A percentile compares a stretch with the other conserved stretches of the same genome.
phyloP scores from a whole-genome alignment of 108 stramenopile genomes.

The Nannochloropsis gaditana region DNA sequence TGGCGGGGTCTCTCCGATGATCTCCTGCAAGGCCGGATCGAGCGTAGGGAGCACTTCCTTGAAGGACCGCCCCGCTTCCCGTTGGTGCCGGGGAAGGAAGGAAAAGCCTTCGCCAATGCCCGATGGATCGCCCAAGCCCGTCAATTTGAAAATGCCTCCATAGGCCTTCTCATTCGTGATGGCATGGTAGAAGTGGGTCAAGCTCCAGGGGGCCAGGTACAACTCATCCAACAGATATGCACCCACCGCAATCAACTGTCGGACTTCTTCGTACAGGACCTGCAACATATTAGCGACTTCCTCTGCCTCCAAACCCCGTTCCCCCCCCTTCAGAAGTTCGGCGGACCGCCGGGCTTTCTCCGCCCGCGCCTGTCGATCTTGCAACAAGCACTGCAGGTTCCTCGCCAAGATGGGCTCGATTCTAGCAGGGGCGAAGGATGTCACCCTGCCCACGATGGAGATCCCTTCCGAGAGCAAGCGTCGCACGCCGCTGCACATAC shows the following conservation, averaged over 20 bases:
- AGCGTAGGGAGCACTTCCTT: background rate
- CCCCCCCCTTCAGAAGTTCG: background rate
- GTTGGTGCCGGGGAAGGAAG: slow-evolving; percentile 21
- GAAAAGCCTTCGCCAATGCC: slow-evolving; percentile 46
- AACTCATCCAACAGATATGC: background rate
- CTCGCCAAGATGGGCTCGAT: slow-evolving; percentile 17
- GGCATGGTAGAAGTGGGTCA: background rate
- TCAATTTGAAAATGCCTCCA: slow-evolving; percentile 37
- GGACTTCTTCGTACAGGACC: background rate
- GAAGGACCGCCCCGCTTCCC: background rate
- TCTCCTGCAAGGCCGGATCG: background rate
- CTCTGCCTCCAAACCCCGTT: background rate
- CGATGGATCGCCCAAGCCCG: slow-evolving; percentile 40
- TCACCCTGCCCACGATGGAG: background rate
- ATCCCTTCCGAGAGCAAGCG: background rate
- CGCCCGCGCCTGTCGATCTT: background rate
- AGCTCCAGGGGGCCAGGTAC: background rate
- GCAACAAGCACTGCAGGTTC: background rate
- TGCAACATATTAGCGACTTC: background rate
- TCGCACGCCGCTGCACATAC: slow-evolving; percentile 14
- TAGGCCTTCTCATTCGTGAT: background rate
- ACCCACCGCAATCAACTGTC: slow-evolving; percentile 17
- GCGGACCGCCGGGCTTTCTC: background rate
- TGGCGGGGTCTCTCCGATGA: background rate
- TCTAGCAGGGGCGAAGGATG: background rate